Evolutionary conservation across 148 eudicot species (phyloP).

Genomic region (Fagopyrum esculentum): DNA sequence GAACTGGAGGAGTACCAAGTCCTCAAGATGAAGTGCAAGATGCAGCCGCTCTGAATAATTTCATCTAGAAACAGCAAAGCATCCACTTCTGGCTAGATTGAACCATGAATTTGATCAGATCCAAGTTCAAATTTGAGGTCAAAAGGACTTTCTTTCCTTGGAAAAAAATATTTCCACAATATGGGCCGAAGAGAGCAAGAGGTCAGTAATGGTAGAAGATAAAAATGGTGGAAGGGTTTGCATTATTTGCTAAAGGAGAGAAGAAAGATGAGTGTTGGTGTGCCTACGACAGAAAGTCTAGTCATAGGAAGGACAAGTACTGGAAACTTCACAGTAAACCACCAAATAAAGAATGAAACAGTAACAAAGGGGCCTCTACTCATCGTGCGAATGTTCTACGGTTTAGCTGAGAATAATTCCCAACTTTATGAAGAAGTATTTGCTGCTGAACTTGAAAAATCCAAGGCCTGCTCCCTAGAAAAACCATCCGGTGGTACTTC

Average conservation of each 20-base stretch:
- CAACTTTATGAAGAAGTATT: not conserved
- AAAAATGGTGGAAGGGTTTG: not conserved
- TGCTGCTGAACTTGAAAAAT: not conserved
- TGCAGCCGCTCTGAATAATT: slow-evolving; percentile 5
- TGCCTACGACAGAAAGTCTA: not conserved
- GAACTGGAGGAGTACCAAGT: slow-evolving; percentile 2
- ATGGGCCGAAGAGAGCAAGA: not conserved
- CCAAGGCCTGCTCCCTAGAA: not conserved
- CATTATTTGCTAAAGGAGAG: not conserved
- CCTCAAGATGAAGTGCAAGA: not conserved
- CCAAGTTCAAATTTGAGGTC: not conserved
- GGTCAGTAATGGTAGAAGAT: not conserved
- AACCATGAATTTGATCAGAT: slow-evolving; percentile 4
- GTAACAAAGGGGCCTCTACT: not conserved
- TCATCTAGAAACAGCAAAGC: not conserved
- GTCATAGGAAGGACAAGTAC: not conserved
- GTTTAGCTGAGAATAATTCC: not conserved
- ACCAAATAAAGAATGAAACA: not conserved
- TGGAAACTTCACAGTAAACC: not conserved
- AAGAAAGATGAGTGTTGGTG: not conserved
- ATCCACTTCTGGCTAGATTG: not conserved
- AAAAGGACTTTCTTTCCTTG: not conserved
- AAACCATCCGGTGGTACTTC: not conserved
- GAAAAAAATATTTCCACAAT: not conserved
- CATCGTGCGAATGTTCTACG: not conserved